phyloP scores from a whole-genome alignment of 2,329 filamentous ascomycete genomes.

The Ophiostoma quercus region DNA sequence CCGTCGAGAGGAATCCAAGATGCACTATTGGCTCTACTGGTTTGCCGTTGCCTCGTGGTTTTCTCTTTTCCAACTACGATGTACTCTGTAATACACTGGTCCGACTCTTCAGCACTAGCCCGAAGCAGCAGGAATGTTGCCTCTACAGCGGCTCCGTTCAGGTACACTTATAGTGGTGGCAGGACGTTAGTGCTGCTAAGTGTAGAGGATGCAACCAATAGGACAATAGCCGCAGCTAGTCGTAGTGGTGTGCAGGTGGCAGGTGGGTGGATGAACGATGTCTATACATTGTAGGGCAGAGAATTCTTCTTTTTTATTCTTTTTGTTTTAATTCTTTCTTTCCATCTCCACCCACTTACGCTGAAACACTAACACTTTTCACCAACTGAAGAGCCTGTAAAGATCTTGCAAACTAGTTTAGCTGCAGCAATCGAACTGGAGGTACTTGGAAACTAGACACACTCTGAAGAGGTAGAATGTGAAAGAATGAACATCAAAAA shows the following conservation, averaged over 20 bases:
- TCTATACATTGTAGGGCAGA: neutral
- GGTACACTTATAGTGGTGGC: neutral
- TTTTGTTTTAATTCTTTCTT: neutral
- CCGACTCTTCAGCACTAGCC: neutral
- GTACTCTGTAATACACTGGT: no score
- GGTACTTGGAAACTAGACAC: neutral
- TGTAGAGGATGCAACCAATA: constrained; percentile 2
- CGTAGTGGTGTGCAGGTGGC: neutral
- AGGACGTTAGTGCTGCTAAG: neutral
- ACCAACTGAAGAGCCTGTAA: neutral
- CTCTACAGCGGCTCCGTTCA: neutral
- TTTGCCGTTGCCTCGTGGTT: neutral
- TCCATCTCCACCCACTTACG: neutral
- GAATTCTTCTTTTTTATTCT: neutral
- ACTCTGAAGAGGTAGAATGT: neutral
- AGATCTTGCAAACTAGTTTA: constrained; percentile 8
- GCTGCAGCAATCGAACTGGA: neutral
- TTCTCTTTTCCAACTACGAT: no score
- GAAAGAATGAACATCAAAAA: neutral
- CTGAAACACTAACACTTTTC: neutral
- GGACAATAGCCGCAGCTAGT: constrained; percentile 3
- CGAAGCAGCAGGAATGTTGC: neutral
- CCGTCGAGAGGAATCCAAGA: neutral
- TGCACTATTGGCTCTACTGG: no score
- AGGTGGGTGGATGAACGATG: neutral